Conservation (phyloP, 768 basidiomycete species). For the Boletus bicolor region DNA sequence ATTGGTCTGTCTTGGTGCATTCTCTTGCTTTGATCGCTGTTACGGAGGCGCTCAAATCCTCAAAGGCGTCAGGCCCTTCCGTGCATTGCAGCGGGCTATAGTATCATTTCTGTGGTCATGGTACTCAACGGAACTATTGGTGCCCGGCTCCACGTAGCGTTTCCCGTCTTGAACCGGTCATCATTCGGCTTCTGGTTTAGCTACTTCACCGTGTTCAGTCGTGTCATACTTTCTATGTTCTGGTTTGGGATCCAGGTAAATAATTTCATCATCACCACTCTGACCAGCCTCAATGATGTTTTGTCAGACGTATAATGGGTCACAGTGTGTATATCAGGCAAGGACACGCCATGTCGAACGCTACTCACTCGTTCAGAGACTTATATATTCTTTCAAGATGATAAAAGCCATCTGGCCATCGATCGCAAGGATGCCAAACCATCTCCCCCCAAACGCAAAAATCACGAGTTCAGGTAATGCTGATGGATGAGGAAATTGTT, state of each 20-base stretch:
- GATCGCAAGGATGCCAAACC: constrained; percentile 60
- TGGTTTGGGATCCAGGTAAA: constrained; percentile 75
- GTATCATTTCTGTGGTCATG: constrained; percentile 69
- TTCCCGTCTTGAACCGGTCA: constrained; percentile 75
- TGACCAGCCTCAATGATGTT: not conserved
- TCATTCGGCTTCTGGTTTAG: constrained; percentile 89
- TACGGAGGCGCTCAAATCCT: not conserved
- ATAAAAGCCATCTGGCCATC: constrained; percentile 83
- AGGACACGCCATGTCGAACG: not conserved
- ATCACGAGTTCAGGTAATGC: constrained; percentile 60
- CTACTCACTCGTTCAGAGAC: not conserved
- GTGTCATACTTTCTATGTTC: constrained; percentile 73
- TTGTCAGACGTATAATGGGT: constrained; percentile 51
- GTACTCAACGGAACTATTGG: constrained; percentile 78
- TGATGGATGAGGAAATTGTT: not conserved
- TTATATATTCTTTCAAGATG: constrained; percentile 40
- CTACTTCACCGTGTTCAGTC: constrained; percentile 79
- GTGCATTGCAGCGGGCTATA: constrained; percentile 69
- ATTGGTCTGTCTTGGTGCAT: constrained; percentile 65
- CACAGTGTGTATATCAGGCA: constrained; percentile 71
- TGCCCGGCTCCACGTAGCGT: constrained; percentile 72
- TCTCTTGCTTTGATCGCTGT: not conserved
- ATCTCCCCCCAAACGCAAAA: constrained; percentile 49
- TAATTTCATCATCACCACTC: not conserved
- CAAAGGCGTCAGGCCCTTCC: constrained; percentile 61